phyloP scores from a whole-genome alignment of 2,329 filamentous ascomycete genomes.

The Aspergillus persii region DNA sequence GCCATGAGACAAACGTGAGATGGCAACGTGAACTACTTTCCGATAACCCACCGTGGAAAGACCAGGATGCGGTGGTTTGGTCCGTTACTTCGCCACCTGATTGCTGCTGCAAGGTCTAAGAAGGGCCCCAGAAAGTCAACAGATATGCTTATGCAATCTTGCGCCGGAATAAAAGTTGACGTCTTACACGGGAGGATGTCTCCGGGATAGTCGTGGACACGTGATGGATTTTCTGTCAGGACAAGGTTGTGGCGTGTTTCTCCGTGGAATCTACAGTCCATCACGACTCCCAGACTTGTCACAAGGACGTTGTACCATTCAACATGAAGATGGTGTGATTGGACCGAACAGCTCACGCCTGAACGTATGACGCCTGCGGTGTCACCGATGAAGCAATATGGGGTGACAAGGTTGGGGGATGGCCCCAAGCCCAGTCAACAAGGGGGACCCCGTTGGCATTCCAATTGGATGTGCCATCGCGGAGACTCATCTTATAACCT shows the following conservation, averaged over 20 bases:
- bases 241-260: not conserved
- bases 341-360: not conserved
- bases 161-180: not conserved
- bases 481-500: too few species aligned
- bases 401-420: not conserved
- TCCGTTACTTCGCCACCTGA: not conserved
- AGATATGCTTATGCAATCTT: not conserved
- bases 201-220: not conserved
- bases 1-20: not conserved
- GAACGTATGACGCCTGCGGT: not conserved
- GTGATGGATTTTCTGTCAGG: not conserved
- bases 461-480: not conserved
- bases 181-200: not conserved
- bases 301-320: not conserved
- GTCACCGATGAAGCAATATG: not conserved
- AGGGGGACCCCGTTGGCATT: not conserved
- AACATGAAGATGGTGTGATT: slow-evolving; percentile 3
- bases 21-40: not conserved
- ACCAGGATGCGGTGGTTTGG: not conserved
- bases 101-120: not conserved
- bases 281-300: too few species aligned
- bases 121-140: not conserved
- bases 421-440: not conserved
- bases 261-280: not conserved
- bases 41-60: not conserved